Evolutionary conservation across 2,329 filamentous ascomycete species (phyloP).

Genomic region (Dothistroma pini): DNA sequence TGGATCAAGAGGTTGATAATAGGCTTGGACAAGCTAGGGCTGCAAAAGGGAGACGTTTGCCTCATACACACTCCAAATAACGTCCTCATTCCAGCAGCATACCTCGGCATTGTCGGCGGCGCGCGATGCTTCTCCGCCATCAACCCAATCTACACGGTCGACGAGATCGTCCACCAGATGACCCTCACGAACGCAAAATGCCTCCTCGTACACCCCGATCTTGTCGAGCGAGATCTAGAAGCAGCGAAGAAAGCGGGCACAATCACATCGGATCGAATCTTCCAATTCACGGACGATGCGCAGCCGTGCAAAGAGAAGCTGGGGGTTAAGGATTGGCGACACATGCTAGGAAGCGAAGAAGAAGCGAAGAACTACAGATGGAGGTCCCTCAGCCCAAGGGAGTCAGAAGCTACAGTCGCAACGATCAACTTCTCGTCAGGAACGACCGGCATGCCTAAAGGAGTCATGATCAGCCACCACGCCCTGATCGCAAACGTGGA

Average conservation of each 20-base stretch:
- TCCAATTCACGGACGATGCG: constrained; percentile 34
- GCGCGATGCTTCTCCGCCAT: constrained; percentile 55
- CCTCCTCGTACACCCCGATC: constrained; percentile 47
- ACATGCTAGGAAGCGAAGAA: constrained; percentile 29
- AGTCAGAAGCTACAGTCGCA: constrained; percentile 47
- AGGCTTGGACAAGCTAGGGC: constrained; percentile 47
- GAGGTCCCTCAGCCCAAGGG: constrained; percentile 49
- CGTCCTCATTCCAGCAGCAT: constrained; percentile 54
- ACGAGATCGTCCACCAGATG: constrained; percentile 52
- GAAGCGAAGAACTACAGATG: constrained; percentile 47
- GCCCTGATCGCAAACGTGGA: constrained; percentile 36
- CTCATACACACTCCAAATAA: constrained; percentile 55
- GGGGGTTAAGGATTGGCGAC: constrained; percentile 36
- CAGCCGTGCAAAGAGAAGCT: constrained; percentile 39
- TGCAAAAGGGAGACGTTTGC: constrained; percentile 50
- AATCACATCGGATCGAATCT: constrained; percentile 46
- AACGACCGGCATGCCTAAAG: constrained; percentile 57
- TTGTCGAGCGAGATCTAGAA: constrained; percentile 46
- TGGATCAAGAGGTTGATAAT: constrained; percentile 53
- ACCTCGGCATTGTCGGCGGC: constrained; percentile 52
- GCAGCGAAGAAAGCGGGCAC: constrained; percentile 50
- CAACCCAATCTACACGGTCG: constrained; percentile 48
- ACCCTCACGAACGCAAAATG: constrained; percentile 40
- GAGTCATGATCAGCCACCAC: constrained; percentile 30
- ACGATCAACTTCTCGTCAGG: constrained; percentile 82